A percentile compares a stretch with the other conserved stretches of the same genome.
Evolutionary conservation across 441 rosid genomes (phyloP).

Genomic region (Cnidoscolus chayamansa): DNA sequence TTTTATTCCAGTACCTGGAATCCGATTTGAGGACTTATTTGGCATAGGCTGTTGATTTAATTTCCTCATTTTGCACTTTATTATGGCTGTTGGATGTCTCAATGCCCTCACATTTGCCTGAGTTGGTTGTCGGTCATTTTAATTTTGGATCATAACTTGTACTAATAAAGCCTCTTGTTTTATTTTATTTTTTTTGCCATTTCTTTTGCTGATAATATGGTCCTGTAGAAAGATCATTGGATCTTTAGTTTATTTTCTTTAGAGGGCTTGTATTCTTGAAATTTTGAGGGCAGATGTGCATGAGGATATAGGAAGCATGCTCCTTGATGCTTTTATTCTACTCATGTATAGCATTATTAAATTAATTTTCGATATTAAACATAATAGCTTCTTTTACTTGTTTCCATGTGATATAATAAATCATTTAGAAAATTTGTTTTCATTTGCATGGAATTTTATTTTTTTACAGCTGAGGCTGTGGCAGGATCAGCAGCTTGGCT

Average conservation of each 20-base stretch:
- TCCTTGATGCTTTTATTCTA: not conserved
- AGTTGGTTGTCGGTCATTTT: not conserved
- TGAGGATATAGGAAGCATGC: conserved; percentile 7
- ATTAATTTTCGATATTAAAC: not conserved
- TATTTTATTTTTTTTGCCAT: not conserved
- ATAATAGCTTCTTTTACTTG: not conserved
- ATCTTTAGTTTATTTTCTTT: not conserved
- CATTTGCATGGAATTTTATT: conserved; percentile 30
- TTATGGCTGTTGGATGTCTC: not conserved
- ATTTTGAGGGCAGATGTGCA: not conserved
- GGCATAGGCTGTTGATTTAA: not conserved
- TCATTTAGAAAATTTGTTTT: conserved; percentile 24
- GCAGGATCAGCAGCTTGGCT: conserved; percentile 99
- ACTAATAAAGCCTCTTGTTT: too few relatives aligned
- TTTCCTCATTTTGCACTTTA: not conserved
- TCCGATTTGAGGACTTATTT: not conserved
- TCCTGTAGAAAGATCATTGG: not conserved
- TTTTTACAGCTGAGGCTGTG: conserved; percentile 83
- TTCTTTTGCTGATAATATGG: not conserved
- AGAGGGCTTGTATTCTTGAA: not conserved
- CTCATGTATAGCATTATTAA: not conserved
- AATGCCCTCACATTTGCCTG: not conserved
- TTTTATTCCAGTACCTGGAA: not conserved
- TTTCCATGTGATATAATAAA: not conserved
- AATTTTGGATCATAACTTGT: not conserved